These are phyloP conservation scores for Coemansia sp. DNA, from an alignment of 371 early-diverging fungal species.

Conservation along the genomic window DNA sequence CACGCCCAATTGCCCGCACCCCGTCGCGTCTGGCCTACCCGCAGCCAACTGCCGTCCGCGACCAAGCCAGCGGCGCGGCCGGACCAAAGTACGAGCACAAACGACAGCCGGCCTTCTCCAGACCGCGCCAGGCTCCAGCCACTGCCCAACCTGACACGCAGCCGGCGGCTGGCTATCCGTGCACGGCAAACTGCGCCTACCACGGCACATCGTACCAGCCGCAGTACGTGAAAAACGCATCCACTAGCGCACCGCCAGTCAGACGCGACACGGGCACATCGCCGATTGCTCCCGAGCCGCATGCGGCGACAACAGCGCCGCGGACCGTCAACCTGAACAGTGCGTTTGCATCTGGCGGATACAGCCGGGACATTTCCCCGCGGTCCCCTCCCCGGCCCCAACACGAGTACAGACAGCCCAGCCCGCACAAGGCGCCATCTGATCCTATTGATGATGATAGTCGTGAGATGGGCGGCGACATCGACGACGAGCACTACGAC, in stretches of 20 bases:
- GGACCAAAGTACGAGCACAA: background rate
- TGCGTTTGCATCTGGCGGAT: constrained; percentile 18
- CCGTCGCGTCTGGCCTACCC: constrained; percentile 5
- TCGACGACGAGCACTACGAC: background rate
- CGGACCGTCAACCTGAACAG: background rate
- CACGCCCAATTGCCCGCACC: background rate
- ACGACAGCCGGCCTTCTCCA: background rate
- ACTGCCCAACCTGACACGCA: background rate
- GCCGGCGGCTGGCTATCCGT: background rate
- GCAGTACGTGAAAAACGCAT: background rate
- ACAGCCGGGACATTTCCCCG: constrained; percentile 16
- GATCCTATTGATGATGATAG: background rate
- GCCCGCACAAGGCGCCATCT: background rate
- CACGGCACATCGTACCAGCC: background rate
- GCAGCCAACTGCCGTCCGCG: background rate
- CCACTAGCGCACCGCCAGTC: background rate
- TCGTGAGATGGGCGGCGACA: background rate
- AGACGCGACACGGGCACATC: background rate
- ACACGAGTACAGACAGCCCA: background rate
- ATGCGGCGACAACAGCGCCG: background rate
- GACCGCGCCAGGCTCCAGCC: background rate
- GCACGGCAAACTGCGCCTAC: constrained; percentile 3
- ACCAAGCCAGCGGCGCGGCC: background rate
- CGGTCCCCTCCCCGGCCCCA: background rate
- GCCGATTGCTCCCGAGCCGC: background rate